These are phyloP conservation scores for Phyllosticta ampelicida DNA, from an alignment of 2,329 filamentous ascomycete species.

Conservation along the genomic window DNA sequence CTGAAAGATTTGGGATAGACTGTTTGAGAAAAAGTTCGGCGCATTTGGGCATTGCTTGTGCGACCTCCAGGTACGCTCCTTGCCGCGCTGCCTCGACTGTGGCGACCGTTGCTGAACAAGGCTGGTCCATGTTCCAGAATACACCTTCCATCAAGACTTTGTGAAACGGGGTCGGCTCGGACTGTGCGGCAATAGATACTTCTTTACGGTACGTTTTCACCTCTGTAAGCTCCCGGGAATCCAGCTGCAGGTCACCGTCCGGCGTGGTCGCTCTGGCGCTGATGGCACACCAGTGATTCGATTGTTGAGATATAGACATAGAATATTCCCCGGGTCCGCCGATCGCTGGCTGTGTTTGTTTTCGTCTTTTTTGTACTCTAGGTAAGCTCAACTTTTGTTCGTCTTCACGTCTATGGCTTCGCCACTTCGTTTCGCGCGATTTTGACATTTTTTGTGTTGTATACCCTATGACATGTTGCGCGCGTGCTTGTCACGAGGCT, in stretches of 20 bases:
- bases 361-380: constrained; percentile 7
- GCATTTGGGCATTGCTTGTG: constrained; percentile 16
- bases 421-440: neutral
- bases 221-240: neutral
- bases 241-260: constrained; percentile 8
- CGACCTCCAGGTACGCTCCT: constrained; percentile 2
- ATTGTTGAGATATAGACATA: constrained; percentile 10
- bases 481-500: neutral
- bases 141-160: neutral
- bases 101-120: neutral
- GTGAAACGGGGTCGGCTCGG: constrained; percentile 2
- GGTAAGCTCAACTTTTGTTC: constrained; percentile 5
- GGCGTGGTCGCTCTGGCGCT: constrained; percentile 9
- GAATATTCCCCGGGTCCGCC: constrained; percentile 6
- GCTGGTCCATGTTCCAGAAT: neutral
- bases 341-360: constrained; percentile 7
- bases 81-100: neutral
- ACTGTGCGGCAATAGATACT: constrained; percentile 7
- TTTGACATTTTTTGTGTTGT: neutral
- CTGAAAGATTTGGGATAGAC: constrained; percentile 32
- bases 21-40: constrained; percentile 29
- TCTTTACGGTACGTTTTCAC: constrained; percentile 7
- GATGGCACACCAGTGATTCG: constrained; percentile 9
- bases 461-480: neutral
- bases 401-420: neutral